Percentiles rank a stretch among this genome's conserved stretches.
phyloP scores from a whole-genome alignment of 1,284 basidiomycete genomes.

The Marasmius tenuissimus region DNA sequence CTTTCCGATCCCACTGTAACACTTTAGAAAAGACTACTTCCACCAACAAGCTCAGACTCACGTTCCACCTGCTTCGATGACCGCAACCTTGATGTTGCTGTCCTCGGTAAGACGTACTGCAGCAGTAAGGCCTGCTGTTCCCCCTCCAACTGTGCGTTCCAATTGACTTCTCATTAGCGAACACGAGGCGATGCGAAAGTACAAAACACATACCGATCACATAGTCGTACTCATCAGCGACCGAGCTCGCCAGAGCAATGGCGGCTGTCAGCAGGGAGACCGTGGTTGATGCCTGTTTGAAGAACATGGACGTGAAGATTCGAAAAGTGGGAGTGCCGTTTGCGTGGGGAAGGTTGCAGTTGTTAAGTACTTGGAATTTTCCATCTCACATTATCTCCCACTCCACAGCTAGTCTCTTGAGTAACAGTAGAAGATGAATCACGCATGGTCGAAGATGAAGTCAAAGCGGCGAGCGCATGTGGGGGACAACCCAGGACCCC shows the following conservation, averaged over 20 bases:
- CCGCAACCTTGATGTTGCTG: conserved; percentile 3
- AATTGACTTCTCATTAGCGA: neutral
- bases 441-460: no score
- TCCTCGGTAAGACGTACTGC: conserved; percentile 11
- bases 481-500: no score
- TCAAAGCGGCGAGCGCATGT: no score
- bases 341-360: no score
- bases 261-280: neutral
- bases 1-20: neutral
- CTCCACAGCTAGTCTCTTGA: no score
- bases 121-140: conserved; percentile 10
- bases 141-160: conserved; percentile 3
- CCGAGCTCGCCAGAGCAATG: neutral
- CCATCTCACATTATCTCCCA: no score
- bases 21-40: neutral
- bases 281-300: neutral
- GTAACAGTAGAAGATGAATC: no score
- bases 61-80: conserved; percentile 12
- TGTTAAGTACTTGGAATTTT: no score
- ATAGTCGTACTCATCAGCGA: neutral
- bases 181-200: no score
- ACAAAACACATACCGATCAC: neutral
- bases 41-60: neutral
- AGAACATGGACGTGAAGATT: neutral
- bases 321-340: no score